Base-by-base conservation (phyloP, 23 red algal genomes). In the Agarophyton chilense region DNA sequence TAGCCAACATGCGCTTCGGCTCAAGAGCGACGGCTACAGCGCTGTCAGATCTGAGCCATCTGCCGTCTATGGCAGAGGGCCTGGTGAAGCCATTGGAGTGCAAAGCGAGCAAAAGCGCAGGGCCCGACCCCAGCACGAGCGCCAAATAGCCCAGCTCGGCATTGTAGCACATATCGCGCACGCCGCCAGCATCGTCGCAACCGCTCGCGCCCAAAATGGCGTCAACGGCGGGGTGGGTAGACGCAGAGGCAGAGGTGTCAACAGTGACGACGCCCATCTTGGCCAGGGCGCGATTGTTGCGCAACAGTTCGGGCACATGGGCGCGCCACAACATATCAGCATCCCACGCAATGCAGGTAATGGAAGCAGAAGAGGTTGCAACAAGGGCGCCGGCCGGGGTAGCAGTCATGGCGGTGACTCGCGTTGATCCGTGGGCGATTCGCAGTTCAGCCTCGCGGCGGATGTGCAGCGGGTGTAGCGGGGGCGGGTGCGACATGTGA, bases 261-360 rank as follows among this genome's bases (percentile, higher is more conserved):
- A 49, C 31, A 33, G 26, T 53, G 26, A 70, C 41, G 72, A 94
- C 71, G 36, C 91, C 91, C 81, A 94, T 80, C 56, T 80, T 80
- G 32, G 32, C 60, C 25, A 94, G 71, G 21, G 79, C 91, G 18
- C 64, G 21, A 24, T 78, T 85, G 26, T 79, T 43, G 29, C 91
- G 91, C 25, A 94, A 31, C 28, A 94, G 41, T 53, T 94, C 91
- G 2, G 91, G 91, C 1, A 94, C 44, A 53, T 94, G 80, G 21
- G 81, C 56, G 29, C 91, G 79, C 94, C 94, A 96, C 49, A 91
- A 35, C 32, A 79, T 66, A 21, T 68, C 87, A 16, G 65, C 88
- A 60, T 91, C 72, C 94, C 94, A 96, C 18, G 79, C 62, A 29
- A 96, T 72, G 68, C 94, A 96, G 19, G 72, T 79, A 21, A 96